Base-by-base conservation (phyloP, 768 basidiomycete genomes). In the Russula lepida region DNA sequence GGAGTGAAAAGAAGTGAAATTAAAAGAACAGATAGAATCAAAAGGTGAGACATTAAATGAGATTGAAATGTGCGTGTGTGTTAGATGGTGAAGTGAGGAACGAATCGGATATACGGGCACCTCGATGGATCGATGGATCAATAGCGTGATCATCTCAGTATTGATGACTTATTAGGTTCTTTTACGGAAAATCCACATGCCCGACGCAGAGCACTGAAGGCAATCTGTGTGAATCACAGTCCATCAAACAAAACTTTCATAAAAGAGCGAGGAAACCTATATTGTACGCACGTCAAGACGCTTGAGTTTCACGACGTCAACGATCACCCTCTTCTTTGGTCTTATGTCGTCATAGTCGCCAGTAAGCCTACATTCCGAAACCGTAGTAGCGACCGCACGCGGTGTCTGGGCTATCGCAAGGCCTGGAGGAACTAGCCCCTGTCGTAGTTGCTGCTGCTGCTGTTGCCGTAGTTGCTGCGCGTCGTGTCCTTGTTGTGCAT, bases 141-240 rank as follows among this genome's bases (percentile, higher is more conserved):
- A 55, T 21, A 8, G 9, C 51, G 15, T 21, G 6, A 35, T 52
- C 17, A 30, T 9, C 28, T 55, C 30, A 32, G 54, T n/a, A 21
- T 43, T 30, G 27, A 43, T 30, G 43, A 21, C 21, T 44, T 44
- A 21, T 4, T 28, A n/a, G 9, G 51, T 19, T 15, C 43, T 17
- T 17, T 11, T 3, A 27, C 21, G 5, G 50, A 41, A 12, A 57
- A 44, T 27, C 50, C 25, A 47, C 41, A 46, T 11, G 55, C 60
- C 9, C 50, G 60, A 47, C 55, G 49, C 27, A 62, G 32, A 27
- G 49, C 55, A 8, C 50, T 51, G 41, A 62, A 43, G 21, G 52
- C 4, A 6, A 55, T 30, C 55, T 62, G 28, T 21, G 21, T 27
- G 48, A 12, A 44, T 12, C 13, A n/a, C 1, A 25, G 13, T 37